Conservation (phyloP, 352 stramenopile species). For the Phytophthora syringae region DNA sequence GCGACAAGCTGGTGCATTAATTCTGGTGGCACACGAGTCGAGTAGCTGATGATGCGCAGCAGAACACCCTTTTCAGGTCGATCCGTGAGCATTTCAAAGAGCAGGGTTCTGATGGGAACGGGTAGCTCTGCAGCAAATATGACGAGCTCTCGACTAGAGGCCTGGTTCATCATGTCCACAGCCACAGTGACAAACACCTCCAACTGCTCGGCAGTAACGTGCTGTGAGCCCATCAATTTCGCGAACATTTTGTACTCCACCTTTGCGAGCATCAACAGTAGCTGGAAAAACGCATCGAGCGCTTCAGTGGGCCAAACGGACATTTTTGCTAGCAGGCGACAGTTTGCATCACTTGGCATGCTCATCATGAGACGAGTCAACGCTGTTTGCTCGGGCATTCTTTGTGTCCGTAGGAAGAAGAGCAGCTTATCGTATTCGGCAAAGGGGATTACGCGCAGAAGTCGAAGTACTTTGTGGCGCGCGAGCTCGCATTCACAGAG, state of each 20-base stretch:
- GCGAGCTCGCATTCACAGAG: constrained; percentile 48
- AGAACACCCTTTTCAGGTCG: constrained; percentile 62
- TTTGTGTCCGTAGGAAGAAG: constrained; percentile 61
- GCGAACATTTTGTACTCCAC: constrained; percentile 63
- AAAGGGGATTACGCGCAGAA: constrained; percentile 48
- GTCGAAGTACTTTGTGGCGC: constrained; percentile 56
- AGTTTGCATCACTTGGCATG: constrained; percentile 52
- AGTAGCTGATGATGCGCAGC: constrained; percentile 65
- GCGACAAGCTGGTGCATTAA: constrained; percentile 54
- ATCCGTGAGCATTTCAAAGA: constrained; percentile 55
- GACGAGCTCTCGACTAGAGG: constrained; percentile 65
- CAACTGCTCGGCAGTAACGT: constrained; percentile 50
- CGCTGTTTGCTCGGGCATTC: constrained; percentile 58
- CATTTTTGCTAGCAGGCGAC: constrained; percentile 54
- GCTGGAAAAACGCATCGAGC: constrained; percentile 70
- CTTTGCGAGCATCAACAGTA: constrained; percentile 68
- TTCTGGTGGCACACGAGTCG: constrained; percentile 40
- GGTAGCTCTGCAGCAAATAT: constrained; percentile 63
- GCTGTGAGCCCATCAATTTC: constrained; percentile 55
- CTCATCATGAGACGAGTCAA: constrained; percentile 70
- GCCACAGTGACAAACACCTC: constrained; percentile 56
- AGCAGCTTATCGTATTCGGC: constrained; percentile 44
- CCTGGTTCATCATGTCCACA: constrained; percentile 76
- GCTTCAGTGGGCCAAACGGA: constrained; percentile 40
- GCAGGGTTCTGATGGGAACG: constrained; percentile 42